phyloP scores from a whole-genome alignment of 768 basidiomycete genomes.

The Termitomyces sp. region DNA sequence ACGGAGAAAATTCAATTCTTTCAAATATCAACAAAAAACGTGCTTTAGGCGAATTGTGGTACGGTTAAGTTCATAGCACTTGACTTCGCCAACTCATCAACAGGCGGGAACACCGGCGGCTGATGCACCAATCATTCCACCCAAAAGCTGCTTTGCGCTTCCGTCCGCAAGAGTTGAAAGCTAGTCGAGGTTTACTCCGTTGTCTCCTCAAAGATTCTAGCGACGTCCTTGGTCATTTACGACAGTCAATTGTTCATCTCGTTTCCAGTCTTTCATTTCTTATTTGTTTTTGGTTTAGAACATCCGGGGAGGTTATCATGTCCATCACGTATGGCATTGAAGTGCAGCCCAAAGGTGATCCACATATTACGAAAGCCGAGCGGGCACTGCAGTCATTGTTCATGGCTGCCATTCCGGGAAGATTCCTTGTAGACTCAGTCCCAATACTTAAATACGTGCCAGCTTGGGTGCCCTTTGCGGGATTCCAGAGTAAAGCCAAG shows the following conservation, averaged over 20 bases:
- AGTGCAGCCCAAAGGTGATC: slow-evolving; percentile 24
- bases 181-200: slow-evolving; percentile 22
- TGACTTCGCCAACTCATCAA: background rate
- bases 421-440: slow-evolving; percentile 27
- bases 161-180: slow-evolving; percentile 19
- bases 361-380: slow-evolving; percentile 26
- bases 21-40: background rate
- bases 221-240: slow-evolving; percentile 7
- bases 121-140: slow-evolving; percentile 28
- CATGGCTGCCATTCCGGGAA: slow-evolving; percentile 20
- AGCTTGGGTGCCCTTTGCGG: slow-evolving; percentile 4
- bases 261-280: background rate
- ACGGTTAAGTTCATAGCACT: background rate
- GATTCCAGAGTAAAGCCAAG: background rate
- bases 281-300: background rate
- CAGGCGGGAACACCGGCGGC: slow-evolving; percentile 24
- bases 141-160: slow-evolving; percentile 20
- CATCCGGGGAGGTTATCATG: slow-evolving; percentile 22
- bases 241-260: slow-evolving; percentile 19
- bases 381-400: slow-evolving; percentile 22
- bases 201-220: slow-evolving; percentile 17
- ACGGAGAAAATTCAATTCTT: background rate
- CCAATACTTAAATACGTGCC: slow-evolving; percentile 28
- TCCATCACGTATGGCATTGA: slow-evolving; percentile 29
- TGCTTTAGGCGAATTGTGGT: background rate